Evolutionary conservation across 345 rosid species (phyloP), one percentile per base, ranked within the genome.

Genomic region (Rhodomyrtus tomentosa): DNA sequence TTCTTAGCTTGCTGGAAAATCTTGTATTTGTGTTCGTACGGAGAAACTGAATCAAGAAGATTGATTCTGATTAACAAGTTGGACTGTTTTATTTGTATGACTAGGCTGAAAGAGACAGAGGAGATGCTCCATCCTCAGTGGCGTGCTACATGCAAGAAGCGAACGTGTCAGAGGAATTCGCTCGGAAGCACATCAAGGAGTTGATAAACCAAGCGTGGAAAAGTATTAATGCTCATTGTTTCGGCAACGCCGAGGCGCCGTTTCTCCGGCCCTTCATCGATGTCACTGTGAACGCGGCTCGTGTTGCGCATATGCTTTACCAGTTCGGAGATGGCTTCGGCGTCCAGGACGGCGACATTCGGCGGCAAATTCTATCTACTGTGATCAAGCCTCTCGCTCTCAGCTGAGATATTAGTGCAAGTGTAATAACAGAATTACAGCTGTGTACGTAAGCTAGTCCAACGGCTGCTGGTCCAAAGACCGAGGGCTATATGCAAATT

Each of bases 61-160:
- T 51, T 15, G 53, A 51, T 14, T 14, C 20, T 15, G 53, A 62
- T 62, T 15, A 29, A 16, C 40, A 25, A 9, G 8, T 29, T 22
- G 25, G 15, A 54, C 12, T 22, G 51, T 25, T 29, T 54, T 40
- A 22, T 51, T n/a, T n/a, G 11, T 29, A 38, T 0, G 11, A 56
- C 52, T 87, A 91, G 93, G 93, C 87, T 6, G 94, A 92, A 74
- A 87, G 83, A 56, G 93, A 93, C 86, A 91, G 95, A 84, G 94
- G 93, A 48, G 93, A 93, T 83, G 91, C 88, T 12, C 88, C 94
- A 25, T 90, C 93, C 12, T 91, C 93, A 1, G 82, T 93, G 54
- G 9, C 86, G 16, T 93, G 94, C 45, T 83, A 59, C 56, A 90
- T 90, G 92, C 45, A 40, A 82, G 94, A 92, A 85, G 74, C n/a